Conservation (phyloP, 257 asterid genomes). For the Parsonsia alboflavescens region DNA sequence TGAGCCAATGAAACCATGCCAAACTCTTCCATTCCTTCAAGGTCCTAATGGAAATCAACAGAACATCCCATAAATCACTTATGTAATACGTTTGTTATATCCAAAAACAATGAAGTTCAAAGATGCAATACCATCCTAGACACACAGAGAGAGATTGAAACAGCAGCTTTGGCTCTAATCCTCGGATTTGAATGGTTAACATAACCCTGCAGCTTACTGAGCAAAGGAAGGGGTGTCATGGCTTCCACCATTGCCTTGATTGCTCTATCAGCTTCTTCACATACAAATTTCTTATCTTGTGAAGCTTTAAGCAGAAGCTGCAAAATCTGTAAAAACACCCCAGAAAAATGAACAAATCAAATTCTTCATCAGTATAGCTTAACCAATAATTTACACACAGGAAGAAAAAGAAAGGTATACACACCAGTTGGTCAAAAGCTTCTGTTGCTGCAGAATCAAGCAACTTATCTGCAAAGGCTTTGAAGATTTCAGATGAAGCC, state of each 20-base stretch:
- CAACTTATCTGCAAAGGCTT: slow-evolving; percentile 59
- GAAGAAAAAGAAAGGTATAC: not conserved
- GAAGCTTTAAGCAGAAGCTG: slow-evolving; percentile 88
- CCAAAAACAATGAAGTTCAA: not conserved
- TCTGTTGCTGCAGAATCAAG: slow-evolving; percentile 47
- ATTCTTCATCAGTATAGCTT: not conserved
- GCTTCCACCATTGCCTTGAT: slow-evolving; percentile 59
- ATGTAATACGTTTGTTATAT: not conserved
- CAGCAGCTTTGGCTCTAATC: slow-evolving; percentile 83
- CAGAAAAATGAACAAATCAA: not conserved
- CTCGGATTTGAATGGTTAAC: slow-evolving; percentile 65
- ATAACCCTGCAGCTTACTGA: slow-evolving; percentile 48
- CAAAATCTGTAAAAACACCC: slow-evolving; percentile 43
- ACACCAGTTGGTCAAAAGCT: slow-evolving; percentile 64
- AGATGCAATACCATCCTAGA: slow-evolving; percentile 59
- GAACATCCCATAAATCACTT: not conserved
- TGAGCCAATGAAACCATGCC: slow-evolving; percentile 49
- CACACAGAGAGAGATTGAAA: slow-evolving; percentile 58
- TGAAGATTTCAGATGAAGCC: slow-evolving; percentile 85
- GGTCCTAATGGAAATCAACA: slow-evolving; percentile 40
- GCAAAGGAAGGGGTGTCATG: slow-evolving; percentile 67
- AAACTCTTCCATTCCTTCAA: slow-evolving; percentile 61
- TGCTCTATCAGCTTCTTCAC: slow-evolving; percentile 89
- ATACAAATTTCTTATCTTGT: slow-evolving; percentile 93
- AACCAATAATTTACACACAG: not conserved